Percentiles rank a stretch among this genome's conserved stretches.
phyloP scores from a whole-genome alignment of 1,139 yeast species.

The Scheffersomyces quercinus region DNA sequence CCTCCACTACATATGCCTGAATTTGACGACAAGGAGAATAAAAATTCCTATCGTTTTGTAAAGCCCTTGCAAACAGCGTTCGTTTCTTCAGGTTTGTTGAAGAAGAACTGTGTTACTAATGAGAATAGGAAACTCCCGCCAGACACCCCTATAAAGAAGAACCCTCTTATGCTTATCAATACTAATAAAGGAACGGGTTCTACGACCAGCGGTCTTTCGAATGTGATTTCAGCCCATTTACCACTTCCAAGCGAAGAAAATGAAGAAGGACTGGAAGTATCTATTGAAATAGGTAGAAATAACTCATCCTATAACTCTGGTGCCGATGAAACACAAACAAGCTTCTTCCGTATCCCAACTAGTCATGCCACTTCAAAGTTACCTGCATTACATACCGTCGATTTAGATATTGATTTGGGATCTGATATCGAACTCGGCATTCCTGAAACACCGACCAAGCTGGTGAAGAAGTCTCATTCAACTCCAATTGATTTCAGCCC shows the following conservation, averaged over 20 bases:
- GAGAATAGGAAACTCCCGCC: slow-evolving; percentile 52
- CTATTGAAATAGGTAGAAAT: slow-evolving; percentile 47
- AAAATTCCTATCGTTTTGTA: slow-evolving; percentile 62
- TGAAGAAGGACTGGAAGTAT: slow-evolving; percentile 27
- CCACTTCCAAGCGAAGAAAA: slow-evolving; percentile 13
- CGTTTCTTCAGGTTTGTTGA: slow-evolving; percentile 70
- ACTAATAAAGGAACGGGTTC: slow-evolving; percentile 19
- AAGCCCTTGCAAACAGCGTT: slow-evolving; percentile 88
- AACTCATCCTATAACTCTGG: slow-evolving; percentile 21
- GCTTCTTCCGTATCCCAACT: slow-evolving; percentile 34
- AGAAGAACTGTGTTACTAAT: slow-evolving; percentile 56
- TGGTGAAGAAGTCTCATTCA: slow-evolving; percentile 32
- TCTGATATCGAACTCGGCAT: slow-evolving; percentile 21
- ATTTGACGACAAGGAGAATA: slow-evolving; percentile 36
- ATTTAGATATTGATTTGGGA: slow-evolving; percentile 26
- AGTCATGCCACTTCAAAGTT: slow-evolving; percentile 12
- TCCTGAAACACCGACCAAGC: slow-evolving; percentile 49
- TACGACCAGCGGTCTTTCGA: slow-evolving; percentile 11
- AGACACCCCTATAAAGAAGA: slow-evolving; percentile 80
- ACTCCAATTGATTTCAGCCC: slow-evolving; percentile 37
- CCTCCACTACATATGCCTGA: slow-evolving; percentile 12
- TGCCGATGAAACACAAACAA: slow-evolving; percentile 32
- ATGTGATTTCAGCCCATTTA: slow-evolving; percentile 19
- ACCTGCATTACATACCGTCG: slow-evolving; percentile 14
- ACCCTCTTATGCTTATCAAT: slow-evolving; percentile 44